phyloP scores from a whole-genome alignment of 495 filamentous ascomycete genomes.

The Penicillium simplicissimum region DNA sequence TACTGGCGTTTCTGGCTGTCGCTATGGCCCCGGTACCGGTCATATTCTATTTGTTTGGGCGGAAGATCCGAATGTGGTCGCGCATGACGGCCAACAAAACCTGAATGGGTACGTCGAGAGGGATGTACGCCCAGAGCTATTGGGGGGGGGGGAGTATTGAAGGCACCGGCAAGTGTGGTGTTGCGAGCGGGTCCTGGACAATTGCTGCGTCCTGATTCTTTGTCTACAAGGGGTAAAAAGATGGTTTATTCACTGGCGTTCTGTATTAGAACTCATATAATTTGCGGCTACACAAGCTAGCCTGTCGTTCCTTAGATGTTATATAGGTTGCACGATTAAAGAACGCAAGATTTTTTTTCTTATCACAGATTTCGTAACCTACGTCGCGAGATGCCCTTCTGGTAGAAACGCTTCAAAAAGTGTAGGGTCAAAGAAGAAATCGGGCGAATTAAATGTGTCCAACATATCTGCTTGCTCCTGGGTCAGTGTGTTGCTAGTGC shows the following conservation, averaged over 20 bases:
- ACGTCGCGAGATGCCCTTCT: not conserved
- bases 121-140: not conserved
- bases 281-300: too few species aligned
- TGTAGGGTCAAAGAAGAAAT: constrained; percentile 3
- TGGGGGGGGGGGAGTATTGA: not conserved
- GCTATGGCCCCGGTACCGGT: constrained; percentile 62
- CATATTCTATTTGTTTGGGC: constrained; percentile 62
- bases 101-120: not conserved
- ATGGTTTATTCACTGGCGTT: too few species aligned
- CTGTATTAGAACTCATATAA: too few species aligned
- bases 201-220: too few species aligned
- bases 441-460: not conserved
- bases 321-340: too few species aligned
- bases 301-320: too few species aligned
- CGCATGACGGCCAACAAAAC: constrained; percentile 4
- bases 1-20: constrained; percentile 59
- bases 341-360: not conserved
- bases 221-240: too few species aligned
- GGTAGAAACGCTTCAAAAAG: not conserved
- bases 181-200: too few species aligned
- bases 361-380: not conserved
- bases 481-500: not conserved
- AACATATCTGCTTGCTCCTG: not conserved
- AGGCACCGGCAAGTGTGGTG: too few species aligned
- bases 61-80: constrained; percentile 48